These are phyloP conservation scores for Alternaria gansuensis DNA, from an alignment of 2,329 filamentous ascomycete species.

Conservation along the genomic window DNA sequence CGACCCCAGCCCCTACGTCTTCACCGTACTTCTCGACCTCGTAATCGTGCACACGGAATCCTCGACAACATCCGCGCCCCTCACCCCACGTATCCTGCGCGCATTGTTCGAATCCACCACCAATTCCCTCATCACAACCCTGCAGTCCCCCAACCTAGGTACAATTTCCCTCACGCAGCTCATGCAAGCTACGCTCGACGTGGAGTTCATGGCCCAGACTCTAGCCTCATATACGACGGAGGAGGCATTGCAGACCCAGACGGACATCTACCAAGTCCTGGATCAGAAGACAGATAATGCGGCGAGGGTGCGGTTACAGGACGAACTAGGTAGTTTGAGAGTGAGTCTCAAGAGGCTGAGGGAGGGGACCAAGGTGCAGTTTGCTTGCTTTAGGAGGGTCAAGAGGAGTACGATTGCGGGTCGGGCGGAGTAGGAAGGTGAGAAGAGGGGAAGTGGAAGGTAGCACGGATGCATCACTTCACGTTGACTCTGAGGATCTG, in stretches of 20 bases:
- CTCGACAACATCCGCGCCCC: conserved; percentile 66
- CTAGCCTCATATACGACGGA: conserved; percentile 89
- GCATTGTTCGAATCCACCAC: conserved; percentile 86
- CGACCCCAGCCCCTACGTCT: conserved; percentile 87
- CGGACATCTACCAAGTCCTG: conserved; percentile 89
- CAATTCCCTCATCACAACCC: conserved; percentile 80
- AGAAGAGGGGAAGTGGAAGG: conserved; percentile 15
- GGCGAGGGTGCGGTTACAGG: conserved; percentile 79
- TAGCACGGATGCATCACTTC: too few relatives aligned
- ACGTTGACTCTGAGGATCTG: too few relatives aligned
- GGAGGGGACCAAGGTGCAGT: conserved; percentile 51
- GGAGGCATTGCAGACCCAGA: conserved; percentile 80
- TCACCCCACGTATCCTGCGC: conserved; percentile 83
- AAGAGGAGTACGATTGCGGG: conserved; percentile 31
- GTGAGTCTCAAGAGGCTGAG: conserved; percentile 75
- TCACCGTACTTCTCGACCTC: conserved; percentile 82
- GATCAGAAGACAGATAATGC: conserved; percentile 90
- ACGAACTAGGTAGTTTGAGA: conserved; percentile 89
- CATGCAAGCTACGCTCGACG: conserved; percentile 97
- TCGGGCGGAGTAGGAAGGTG: conserved; percentile 16
- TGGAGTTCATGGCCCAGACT: conserved; percentile 96
- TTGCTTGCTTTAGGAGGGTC: conserved; percentile 48
- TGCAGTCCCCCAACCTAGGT: conserved; percentile 62
- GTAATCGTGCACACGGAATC: conserved; percentile 89
- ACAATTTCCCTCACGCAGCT: conserved; percentile 80